These are phyloP conservation scores for Gynostemma pentaphyllum DNA, from an alignment of 306 rosid species.

Conservation along the genomic window DNA sequence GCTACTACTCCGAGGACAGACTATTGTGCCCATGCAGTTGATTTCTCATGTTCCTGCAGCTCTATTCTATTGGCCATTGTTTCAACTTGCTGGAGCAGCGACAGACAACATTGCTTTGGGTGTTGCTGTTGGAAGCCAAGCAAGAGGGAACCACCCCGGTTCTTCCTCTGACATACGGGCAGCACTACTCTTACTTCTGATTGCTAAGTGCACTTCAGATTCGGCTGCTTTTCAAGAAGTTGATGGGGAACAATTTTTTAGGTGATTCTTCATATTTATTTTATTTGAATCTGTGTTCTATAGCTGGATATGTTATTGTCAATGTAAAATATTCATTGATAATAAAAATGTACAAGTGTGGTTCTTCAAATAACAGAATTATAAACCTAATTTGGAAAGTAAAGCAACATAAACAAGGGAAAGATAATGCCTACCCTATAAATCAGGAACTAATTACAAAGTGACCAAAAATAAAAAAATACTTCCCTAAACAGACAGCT, in stretches of 20 bases:
- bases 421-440: no score
- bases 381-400: no score
- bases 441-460: no score
- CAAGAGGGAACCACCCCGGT: conserved; percentile 94
- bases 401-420: no score
- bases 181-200: conserved; percentile 76
- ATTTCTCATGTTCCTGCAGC: conserved; percentile 92
- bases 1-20: conserved; percentile 71
- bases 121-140: conserved; percentile 97
- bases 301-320: not conserved
- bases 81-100: conserved; percentile 97
- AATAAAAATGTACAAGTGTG: no score
- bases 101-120: conserved; percentile 91
- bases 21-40: conserved; percentile 88
- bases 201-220: conserved; percentile 94
- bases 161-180: conserved; percentile 95
- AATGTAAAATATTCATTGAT: no score
- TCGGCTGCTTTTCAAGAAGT: conserved; percentile 75
- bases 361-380: no score
- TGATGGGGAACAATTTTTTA: conserved; percentile 79
- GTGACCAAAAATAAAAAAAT: no score
- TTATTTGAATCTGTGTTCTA: conserved; percentile 6
- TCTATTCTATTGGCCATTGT: conserved; percentile 83
- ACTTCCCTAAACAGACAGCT: no score
- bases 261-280: conserved; percentile 38